Base-by-base conservation (phyloP, 2,329 filamentous ascomycete genomes). In the Volutella citrinella region DNA sequence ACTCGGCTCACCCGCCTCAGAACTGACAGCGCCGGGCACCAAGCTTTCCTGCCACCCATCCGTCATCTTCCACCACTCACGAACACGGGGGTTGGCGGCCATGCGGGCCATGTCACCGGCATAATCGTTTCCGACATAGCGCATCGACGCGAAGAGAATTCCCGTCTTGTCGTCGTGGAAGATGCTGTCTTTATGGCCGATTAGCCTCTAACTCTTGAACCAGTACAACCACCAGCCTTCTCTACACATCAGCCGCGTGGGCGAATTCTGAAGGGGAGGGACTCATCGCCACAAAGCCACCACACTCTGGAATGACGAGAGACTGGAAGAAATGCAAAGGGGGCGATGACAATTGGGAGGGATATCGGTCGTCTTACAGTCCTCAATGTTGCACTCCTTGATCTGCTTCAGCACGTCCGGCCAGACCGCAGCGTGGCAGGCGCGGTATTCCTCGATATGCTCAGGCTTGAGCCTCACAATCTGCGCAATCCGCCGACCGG, bases 51-150 rank as follows among this genome's bases (percentile, higher is more conserved):
- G 86, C 69, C 81, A 87, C 11, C 69, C 68, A 58, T 91, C 86
- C 30, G 86, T 90, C 79, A 90, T 82, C 38, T 66, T 67, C 85
- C 85, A 91, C 87, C 86, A 91, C 58, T 84, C 80, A 35, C 78
- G 73, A 20, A 90, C 82, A 53, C 81, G 82, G 2, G 77, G 73
- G 48, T 89, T 87, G 37, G 77, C 78, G 2, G 73, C 70, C 84
- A 90, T 89, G 42, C 69, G 72, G 59, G 77, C 73, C 87, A 91
- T 90, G 54, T 91, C 86, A 9, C 70, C 80, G 4, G 76, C 79
- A 40, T 77, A 89, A 44, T 87, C 74, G 40, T 74, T 74, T 1
- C 87, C 86, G n/a, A 84, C 69, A 51, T 90, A 91, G 57, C 87
- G 89, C 69, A 89, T 87, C 16, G 69, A 79, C 1, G 83, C 82